Evolutionary conservation across 768 basidiomycete species (phyloP).

Genomic region (Baorangia bicolor): DNA sequence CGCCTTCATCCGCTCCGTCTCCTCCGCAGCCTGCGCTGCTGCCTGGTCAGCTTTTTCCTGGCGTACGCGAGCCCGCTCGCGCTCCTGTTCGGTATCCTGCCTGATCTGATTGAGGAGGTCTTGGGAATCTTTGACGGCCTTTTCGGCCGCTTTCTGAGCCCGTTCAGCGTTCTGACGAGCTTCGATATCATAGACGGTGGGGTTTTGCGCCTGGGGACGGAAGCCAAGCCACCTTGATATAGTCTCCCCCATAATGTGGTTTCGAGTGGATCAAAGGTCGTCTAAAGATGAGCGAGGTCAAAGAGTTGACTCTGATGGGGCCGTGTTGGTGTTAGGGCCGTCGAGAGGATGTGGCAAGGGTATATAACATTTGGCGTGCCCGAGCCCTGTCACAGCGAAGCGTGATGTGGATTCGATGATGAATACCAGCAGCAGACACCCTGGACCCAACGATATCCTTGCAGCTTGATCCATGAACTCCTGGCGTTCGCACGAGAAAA

Average conservation of each 20-base stretch:
- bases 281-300: neutral
- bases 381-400: neutral
- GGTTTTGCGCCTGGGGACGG: slow-evolving; percentile 7
- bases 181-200: slow-evolving; percentile 10
- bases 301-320: neutral
- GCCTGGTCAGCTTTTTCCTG: slow-evolving; percentile 15
- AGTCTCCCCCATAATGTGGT: slow-evolving; percentile 6
- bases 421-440: neutral
- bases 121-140: slow-evolving; percentile 1
- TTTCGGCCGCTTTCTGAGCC: slow-evolving; percentile 5
- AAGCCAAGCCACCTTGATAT: slow-evolving; percentile 7
- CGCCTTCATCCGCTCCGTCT: slow-evolving; percentile 5
- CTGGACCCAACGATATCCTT: slow-evolving; percentile 1
- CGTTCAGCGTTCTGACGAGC: slow-evolving; percentile 13
- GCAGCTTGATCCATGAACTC: neutral
- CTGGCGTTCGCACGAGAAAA: neutral
- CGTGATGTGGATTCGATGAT: neutral
- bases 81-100: slow-evolving; percentile 10
- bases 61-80: neutral
- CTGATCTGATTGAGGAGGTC: neutral
- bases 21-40: neutral
- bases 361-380: neutral
- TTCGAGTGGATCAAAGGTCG: neutral
- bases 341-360: neutral
- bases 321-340: neutral